Base-by-base conservation (phyloP, 495 filamentous ascomycete genomes). In the Neurospora tetraspora region DNA sequence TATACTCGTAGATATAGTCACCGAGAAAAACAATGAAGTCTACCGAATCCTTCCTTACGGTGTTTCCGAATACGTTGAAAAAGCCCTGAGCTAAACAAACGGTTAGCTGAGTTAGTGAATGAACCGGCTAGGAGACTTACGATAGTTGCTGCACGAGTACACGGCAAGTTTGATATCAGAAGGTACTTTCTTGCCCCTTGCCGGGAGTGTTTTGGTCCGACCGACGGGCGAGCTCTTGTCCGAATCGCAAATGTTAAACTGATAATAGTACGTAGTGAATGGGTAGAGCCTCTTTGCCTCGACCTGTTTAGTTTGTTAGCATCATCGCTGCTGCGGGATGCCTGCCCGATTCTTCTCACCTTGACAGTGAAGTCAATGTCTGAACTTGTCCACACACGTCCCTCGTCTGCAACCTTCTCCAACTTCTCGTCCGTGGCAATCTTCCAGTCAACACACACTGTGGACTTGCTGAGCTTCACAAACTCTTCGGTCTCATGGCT, bases 331-430 rank as follows among this genome's bases (percentile, higher is more conserved):
- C 73, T 23, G 72, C 10, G 5, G 34, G 34, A 36, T 23, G 4
- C 45, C 43, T 18, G 76, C 6, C 45, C 11, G 34, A 31, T 27
- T 6, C 18, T 20, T 11, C 39, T 37, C 27, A 87, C 87, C 83
- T 92, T 91, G 39, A 91, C 82, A 18, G 90, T 92, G 74, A 88
- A 92, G 74, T 92, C 90, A 37, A 92, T 85, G 79, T 92, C 90
- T 1, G 86, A 89, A 47, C 82, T 89, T 0, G 90, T 92, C 77
- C 87, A 91, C 0, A 82, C 88, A 10, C 80, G 82, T 1, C 83
- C 83, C 20, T 73, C 69, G 36, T 81, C 59, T 37, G 74, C 73
- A 73, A 76, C 36, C 42, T 73, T 27, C 69, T 59, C 31, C 61
- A 77, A 38, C 11, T 86, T 81, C 39, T 80, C 68, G 12, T 86